phyloP scores from a whole-genome alignment of 2,329 filamentous ascomycete genomes.

The Scedosporium minutisporum region DNA sequence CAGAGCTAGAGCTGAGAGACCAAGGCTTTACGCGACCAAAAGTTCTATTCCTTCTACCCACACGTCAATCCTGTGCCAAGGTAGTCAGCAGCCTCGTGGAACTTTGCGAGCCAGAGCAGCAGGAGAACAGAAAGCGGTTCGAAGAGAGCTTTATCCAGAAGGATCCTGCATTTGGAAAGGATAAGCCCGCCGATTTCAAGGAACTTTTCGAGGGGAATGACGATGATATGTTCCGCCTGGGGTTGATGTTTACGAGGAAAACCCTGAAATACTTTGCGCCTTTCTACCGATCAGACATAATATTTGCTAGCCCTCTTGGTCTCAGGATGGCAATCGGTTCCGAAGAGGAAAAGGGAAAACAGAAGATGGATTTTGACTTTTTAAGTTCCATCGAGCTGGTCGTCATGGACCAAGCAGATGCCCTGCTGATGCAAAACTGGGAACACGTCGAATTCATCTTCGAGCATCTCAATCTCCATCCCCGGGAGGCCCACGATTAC shows the following conservation, averaged over 20 bases:
- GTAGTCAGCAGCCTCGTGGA: conserved; percentile 68
- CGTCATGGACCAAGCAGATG: conserved; percentile 84
- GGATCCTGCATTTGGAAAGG: conserved; percentile 53
- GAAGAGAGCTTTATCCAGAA: conserved; percentile 69
- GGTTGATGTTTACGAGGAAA: conserved; percentile 95
- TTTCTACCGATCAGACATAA: conserved; percentile 94
- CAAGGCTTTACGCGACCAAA: conserved; percentile 95
- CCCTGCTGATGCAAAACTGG: conserved; percentile 96
- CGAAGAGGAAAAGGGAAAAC: conserved; percentile 46
- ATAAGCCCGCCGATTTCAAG: conserved; percentile 77
- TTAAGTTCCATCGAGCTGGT: conserved; percentile 88
- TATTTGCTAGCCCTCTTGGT: conserved; percentile 82
- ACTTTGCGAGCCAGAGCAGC: conserved; percentile 74
- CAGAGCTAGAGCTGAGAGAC: conserved; percentile 69
- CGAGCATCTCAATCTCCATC: conserved; percentile 81
- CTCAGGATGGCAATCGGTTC: conserved; percentile 84
- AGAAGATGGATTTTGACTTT: conserved; percentile 72
- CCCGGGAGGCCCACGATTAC: conserved; percentile 80
- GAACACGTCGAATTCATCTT: conserved; percentile 91
- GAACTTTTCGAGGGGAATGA: conserved; percentile 91
- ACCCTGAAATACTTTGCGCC: conserved; percentile 89
- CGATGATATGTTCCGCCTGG: conserved; percentile 92
- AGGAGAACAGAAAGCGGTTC: conserved; percentile 91
- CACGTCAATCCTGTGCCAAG: conserved; percentile 72
- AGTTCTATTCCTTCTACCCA: conserved; percentile 81